Base-by-base conservation (phyloP, 2,329 filamentous ascomycete genomes). In the Xenosphaeropsis pyriputrescens region DNA sequence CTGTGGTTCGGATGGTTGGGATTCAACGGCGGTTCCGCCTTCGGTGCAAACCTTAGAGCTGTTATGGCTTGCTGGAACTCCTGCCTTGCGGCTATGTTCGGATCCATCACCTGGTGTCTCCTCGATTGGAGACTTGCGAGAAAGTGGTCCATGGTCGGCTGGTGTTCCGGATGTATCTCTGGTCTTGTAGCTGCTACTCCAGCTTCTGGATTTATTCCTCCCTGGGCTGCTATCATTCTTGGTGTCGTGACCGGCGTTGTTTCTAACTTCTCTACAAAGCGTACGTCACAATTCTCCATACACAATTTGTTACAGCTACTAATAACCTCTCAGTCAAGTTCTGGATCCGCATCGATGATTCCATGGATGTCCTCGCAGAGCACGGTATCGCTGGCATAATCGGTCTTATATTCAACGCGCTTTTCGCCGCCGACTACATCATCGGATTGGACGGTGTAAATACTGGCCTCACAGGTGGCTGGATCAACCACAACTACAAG, bases 1-100 rank as follows among this genome's bases (percentile, higher is more conserved):
- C 85, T 98, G 40, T 96, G 88, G 88, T 96, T 96, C 54, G 91
- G 91, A 54, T 98, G 91, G 91, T 70, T 98, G 46, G 91, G 88
- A 39, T 98, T 98, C 75, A 98, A 98, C 69, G 91, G 89, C 51
- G 91, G 91, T 46, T 95, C 88, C 17, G 68, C 89, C 30, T 94
- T 95, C 50, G 88, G 89, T 49, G 85, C 88, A 48, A 95, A 95
- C 66, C 71, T 96, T 38, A 83, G 91, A 47, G 91, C 91, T 39
- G 79, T 82, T 47, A 93, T 95, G 78, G 89, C 91, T 39, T 94
- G 85, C 75, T 98, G 88, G 89, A 96, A 96, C 71, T 85, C 83
- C 42, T 95, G 91, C 66, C 42, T 54, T 36, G 45, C 52, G 29
- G 89, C 85, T 57, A 85, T 86, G 67, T 93, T 95, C 53, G 89